Percentiles rank a stretch among this genome's conserved stretches.
phyloP scores from a whole-genome alignment of 2,329 filamentous ascomycete genomes.

The Biscogniauxia sp. region DNA sequence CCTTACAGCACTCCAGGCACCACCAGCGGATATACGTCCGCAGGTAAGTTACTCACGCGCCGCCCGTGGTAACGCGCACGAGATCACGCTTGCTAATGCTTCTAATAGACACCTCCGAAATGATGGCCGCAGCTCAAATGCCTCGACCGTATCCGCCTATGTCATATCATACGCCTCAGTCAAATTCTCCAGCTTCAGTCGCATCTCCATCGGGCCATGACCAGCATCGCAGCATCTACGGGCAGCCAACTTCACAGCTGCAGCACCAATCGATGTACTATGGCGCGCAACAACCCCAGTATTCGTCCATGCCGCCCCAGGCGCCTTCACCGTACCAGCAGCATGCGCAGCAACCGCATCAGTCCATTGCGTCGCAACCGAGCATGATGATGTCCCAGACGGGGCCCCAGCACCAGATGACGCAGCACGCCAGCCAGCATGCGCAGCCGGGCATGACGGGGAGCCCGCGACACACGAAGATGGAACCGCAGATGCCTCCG shows the following conservation, averaged over 20 bases:
- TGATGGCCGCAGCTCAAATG: slow-evolving; percentile 66
- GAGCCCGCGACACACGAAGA: slow-evolving; percentile 61
- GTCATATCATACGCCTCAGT: slow-evolving; percentile 88
- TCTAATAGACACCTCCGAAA: slow-evolving; percentile 56
- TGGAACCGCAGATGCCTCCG: slow-evolving; percentile 59
- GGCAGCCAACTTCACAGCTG: slow-evolving; percentile 73
- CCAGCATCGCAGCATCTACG: slow-evolving; percentile 84
- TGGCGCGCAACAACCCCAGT: slow-evolving; percentile 55
- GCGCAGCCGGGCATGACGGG: slow-evolving; percentile 55
- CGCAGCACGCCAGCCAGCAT: slow-evolving; percentile 58
- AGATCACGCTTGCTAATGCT: slow-evolving; percentile 17
- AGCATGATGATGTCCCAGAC: slow-evolving; percentile 66
- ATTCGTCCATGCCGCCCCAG: slow-evolving; percentile 66
- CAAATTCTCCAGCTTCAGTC: slow-evolving; percentile 90
- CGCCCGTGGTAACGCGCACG: slow-evolving; percentile 9
- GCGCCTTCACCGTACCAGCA: slow-evolving; percentile 60
- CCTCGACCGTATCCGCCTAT: slow-evolving; percentile 86
- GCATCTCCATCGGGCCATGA: slow-evolving; percentile 87
- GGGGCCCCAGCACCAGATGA: slow-evolving; percentile 55
- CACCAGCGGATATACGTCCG: slow-evolving; percentile 80
- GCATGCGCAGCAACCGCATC: slow-evolving; percentile 53
- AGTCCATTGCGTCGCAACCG: slow-evolving; percentile 62
- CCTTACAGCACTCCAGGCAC: slow-evolving; percentile 81
- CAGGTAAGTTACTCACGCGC: slow-evolving; percentile 59
- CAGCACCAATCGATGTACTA: slow-evolving; percentile 82